Evolutionary conservation across 2,329 filamentous ascomycete genomes (phyloP).

Genomic region (Neonectria magnoliae): DNA sequence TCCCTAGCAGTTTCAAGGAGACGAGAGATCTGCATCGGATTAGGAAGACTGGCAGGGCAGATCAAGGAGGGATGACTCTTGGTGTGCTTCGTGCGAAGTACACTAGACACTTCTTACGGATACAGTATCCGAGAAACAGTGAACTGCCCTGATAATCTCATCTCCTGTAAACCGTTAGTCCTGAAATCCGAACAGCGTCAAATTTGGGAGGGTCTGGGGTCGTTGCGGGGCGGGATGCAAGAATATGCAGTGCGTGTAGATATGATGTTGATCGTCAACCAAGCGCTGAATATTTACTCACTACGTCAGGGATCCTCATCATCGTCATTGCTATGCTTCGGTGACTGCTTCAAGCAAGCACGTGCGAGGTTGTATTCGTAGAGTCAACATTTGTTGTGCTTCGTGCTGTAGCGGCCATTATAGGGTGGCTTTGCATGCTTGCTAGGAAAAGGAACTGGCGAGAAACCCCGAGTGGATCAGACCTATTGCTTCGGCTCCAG

Average conservation of each 20-base stretch:
- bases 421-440: slow-evolving; percentile 29
- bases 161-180: slow-evolving; percentile 19
- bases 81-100: not conserved
- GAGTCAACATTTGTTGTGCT: not conserved
- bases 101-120: not conserved
- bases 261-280: slow-evolving; percentile 31
- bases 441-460: slow-evolving; percentile 30
- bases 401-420: slow-evolving; percentile 8
- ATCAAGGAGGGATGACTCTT: not conserved
- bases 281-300: slow-evolving; percentile 20
- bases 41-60: not conserved
- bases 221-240: slow-evolving; percentile 13
- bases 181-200: slow-evolving; percentile 22
- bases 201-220: slow-evolving; percentile 19
- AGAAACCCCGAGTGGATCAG: slow-evolving; percentile 33
- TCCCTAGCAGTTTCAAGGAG: not conserved
- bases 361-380: not conserved
- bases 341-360: not conserved
- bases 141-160: slow-evolving; percentile 31
- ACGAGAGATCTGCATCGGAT: not conserved
- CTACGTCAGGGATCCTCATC: slow-evolving; percentile 13
- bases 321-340: slow-evolving; percentile 7
- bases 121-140: not conserved
- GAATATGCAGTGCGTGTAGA: not conserved
- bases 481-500: slow-evolving; percentile 23